These are phyloP conservation scores for Arachnopeziza araneosa DNA, from an alignment of 2,329 filamentous ascomycete genomes.

Conservation along the genomic window DNA sequence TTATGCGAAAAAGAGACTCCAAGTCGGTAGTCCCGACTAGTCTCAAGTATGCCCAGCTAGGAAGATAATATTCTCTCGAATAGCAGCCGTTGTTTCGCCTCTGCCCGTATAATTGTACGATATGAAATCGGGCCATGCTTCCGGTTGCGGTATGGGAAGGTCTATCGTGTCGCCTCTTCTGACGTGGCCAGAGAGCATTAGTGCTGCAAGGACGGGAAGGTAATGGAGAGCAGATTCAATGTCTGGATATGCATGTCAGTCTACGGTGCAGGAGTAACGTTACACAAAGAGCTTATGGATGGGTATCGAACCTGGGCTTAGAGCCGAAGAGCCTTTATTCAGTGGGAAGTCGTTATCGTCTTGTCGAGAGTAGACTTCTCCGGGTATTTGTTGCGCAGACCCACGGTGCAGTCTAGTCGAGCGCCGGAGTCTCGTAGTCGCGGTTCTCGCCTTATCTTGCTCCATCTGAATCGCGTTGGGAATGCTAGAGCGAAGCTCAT, in stretches of 20 bases:
- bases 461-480: constrained; percentile 29
- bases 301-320: constrained; percentile 33
- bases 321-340: not conserved
- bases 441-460: not conserved
- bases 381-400: not conserved
- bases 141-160: constrained; percentile 51
- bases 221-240: constrained; percentile 42
- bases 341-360: not conserved
- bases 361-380: not conserved
- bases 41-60: constrained; percentile 40
- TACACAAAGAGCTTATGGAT: constrained; percentile 38
- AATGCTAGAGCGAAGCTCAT: constrained; percentile 40
- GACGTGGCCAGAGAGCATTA: constrained; percentile 50
- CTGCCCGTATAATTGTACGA: constrained; percentile 49
- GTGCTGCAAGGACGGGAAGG: constrained; percentile 48
- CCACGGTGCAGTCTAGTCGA: not conserved
- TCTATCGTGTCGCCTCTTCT: constrained; percentile 49
- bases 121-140: constrained; percentile 51
- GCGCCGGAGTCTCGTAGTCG: not conserved
- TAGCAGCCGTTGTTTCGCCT: constrained; percentile 39
- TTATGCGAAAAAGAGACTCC: not conserved
- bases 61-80: constrained; percentile 49
- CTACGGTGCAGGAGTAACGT: not conserved
- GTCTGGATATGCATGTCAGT: constrained; percentile 17
- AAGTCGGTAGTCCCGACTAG: not conserved